A percentile compares a stretch with the other conserved stretches of the same genome.
These are phyloP conservation scores for Trichoderma sp. DNA, from an alignment of 2,329 filamentous ascomycete species.

Conservation along the genomic window DNA sequence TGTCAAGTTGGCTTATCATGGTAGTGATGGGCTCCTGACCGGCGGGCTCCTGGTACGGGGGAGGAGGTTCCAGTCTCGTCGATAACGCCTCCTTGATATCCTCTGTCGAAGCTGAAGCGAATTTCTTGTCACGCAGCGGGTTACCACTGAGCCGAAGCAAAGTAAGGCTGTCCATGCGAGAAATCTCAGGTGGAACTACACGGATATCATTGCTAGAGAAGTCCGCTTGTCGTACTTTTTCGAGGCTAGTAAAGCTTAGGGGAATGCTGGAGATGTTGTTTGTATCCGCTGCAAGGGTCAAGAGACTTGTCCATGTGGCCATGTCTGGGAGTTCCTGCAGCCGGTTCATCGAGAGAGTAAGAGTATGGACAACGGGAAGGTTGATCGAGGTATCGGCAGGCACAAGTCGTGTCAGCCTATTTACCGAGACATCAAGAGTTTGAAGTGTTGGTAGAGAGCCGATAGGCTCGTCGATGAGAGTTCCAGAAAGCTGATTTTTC, in stretches of 20 bases:
- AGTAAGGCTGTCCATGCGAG: constrained; percentile 74
- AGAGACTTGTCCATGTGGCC: constrained; percentile 69
- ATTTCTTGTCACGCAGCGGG: constrained; percentile 84
- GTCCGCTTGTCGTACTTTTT: constrained; percentile 73
- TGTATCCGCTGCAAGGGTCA: constrained; percentile 75
- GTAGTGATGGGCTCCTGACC: constrained; percentile 30
- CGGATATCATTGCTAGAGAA: constrained; percentile 84
- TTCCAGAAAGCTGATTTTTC: constrained; percentile 76
- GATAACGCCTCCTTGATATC: constrained; percentile 76
- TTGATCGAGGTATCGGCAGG: constrained; percentile 50
- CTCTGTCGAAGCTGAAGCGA: constrained; percentile 75
- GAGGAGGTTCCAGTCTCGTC: constrained; percentile 63
- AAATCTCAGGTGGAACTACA: constrained; percentile 72
- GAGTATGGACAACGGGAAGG: constrained; percentile 70
- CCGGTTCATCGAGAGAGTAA: constrained; percentile 81
- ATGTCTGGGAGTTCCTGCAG: constrained; percentile 73
- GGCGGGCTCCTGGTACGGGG: constrained; percentile 42
- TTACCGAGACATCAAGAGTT: constrained; percentile 74
- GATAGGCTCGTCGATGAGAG: constrained; percentile 66
- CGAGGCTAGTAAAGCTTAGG: constrained; percentile 68
- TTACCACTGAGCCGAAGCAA: constrained; percentile 84
- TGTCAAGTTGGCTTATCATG: constrained; percentile 36
- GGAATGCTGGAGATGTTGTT: constrained; percentile 80
- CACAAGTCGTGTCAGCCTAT: constrained; percentile 64
- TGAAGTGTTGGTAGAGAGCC: constrained; percentile 66